Evolutionary conservation across 306 rosid genomes (phyloP).

Genomic region (Herpetospermum pedunculosum): DNA sequence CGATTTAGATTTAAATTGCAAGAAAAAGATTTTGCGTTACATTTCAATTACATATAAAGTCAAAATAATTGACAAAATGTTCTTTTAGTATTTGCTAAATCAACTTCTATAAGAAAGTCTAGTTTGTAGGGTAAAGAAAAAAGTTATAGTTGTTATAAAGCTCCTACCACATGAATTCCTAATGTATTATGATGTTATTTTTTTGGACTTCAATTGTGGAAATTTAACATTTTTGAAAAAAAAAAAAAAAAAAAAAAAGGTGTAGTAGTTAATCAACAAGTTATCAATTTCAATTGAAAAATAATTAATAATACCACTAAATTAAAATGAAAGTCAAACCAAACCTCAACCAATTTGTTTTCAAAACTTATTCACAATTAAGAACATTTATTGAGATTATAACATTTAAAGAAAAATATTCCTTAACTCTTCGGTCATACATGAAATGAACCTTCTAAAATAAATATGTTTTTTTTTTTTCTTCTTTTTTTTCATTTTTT

Average conservation of each 20-base stretch:
- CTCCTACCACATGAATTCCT: neutral
- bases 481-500: no score
- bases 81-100: neutral
- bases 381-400: neutral
- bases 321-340: neutral
- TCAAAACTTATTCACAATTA: neutral
- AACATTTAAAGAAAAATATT: neutral
- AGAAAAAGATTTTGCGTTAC: neutral
- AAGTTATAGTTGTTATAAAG: neutral
- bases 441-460: no score
- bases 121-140: neutral
- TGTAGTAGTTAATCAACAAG: neutral
- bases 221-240: neutral
- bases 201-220: neutral
- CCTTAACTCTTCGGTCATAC: no score
- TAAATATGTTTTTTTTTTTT: no score
- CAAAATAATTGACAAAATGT: neutral
- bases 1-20: neutral
- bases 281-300: neutral
- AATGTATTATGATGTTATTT: neutral
- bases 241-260: neutral
- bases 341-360: neutral
- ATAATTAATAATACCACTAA: neutral
- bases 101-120: neutral
- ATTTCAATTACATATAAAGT: neutral